Evolutionary conservation across 1,284 basidiomycete genomes (phyloP).

Genomic region (Trichosporon sp.): DNA sequence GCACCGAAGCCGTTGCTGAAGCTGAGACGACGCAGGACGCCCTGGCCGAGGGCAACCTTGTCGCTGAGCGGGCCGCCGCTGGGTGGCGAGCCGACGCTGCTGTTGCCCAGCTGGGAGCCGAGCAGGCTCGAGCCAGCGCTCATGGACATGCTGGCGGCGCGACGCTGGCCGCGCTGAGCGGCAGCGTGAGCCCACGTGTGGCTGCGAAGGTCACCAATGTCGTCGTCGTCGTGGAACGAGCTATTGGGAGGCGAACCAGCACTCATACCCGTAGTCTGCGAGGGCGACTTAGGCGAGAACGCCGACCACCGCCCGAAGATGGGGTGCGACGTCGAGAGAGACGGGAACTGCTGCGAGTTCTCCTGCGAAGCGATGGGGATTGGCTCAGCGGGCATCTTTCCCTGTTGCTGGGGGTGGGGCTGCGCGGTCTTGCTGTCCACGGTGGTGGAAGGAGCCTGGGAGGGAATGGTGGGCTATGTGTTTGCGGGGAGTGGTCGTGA

Average conservation of each 20-base stretch:
- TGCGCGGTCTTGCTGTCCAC: not conserved
- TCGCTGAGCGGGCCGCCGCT: slow-evolving; percentile 41
- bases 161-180: slow-evolving; percentile 32
- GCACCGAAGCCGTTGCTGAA: slow-evolving; percentile 38
- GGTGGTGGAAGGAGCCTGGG: not conserved
- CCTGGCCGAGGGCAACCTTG: slow-evolving; percentile 50
- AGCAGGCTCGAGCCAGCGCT: slow-evolving; percentile 26
- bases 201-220: slow-evolving; percentile 40
- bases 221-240: slow-evolving; percentile 23
- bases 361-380: slow-evolving; percentile 15
- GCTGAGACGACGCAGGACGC: slow-evolving; percentile 48
- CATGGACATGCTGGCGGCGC: slow-evolving; percentile 44
- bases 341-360: slow-evolving; percentile 11
- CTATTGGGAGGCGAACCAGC: not conserved
- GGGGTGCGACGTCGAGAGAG: slow-evolving; percentile 11
- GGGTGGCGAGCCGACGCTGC: slow-evolving; percentile 23
- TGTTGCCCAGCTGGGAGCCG: slow-evolving; percentile 15
- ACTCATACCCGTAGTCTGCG: not conserved
- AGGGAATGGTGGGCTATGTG: slow-evolving; percentile 15
- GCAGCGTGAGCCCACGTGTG: slow-evolving; percentile 40
- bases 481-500: not conserved
- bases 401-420: not conserved
- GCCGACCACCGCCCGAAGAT: slow-evolving; percentile 16
- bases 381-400: slow-evolving; percentile 15
- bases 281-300: slow-evolving; percentile 12